Percentiles rank a stretch among this genome's conserved stretches.
phyloP scores from a whole-genome alignment of 2,329 filamentous ascomycete genomes.

The Trichoderma sp. region DNA sequence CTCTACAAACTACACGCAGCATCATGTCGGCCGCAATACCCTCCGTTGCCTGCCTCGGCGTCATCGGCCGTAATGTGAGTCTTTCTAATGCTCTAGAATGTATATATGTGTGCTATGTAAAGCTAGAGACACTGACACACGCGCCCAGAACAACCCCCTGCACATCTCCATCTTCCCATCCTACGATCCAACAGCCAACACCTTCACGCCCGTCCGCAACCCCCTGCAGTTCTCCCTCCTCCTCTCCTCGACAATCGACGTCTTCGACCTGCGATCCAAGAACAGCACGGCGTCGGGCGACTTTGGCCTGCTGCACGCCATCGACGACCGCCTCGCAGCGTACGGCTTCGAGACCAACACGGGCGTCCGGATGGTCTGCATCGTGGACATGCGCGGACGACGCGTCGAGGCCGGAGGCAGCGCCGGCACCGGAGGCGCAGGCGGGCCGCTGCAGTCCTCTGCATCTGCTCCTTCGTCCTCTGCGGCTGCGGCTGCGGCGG shows the following conservation, averaged over 20 bases:
- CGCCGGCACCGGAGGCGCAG: slow-evolving; percentile 19
- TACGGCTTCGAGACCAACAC: slow-evolving; percentile 98
- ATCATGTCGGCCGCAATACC: slow-evolving; percentile 65
- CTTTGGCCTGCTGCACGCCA: slow-evolving; percentile 85
- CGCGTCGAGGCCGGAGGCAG: slow-evolving; percentile 7
- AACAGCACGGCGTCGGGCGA: slow-evolving; percentile 75
- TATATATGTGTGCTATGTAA: too few species aligned
- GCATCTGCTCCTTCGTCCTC: slow-evolving; percentile 27
- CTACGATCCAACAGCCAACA: slow-evolving; percentile 59
- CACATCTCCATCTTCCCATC: slow-evolving; percentile 89
- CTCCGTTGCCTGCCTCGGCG: slow-evolving; percentile 87
- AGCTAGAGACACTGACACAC: neutral
- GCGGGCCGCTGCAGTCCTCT: slow-evolving; percentile 28
- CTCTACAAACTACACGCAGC: slow-evolving; percentile 19
- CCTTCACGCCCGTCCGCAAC: slow-evolving; percentile 61
- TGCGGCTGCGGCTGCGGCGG: slow-evolving; percentile 23
- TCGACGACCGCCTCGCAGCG: slow-evolving; percentile 89
- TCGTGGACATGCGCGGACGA: slow-evolving; percentile 76
- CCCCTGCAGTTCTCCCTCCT: slow-evolving; percentile 90
- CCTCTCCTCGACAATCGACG: slow-evolving; percentile 86
- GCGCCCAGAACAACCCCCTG: slow-evolving; percentile 82
- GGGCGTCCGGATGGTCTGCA: slow-evolving; percentile 83
- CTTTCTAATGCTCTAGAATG: neutral
- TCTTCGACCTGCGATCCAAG: slow-evolving; percentile 84
- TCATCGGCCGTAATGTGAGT: slow-evolving; percentile 88